Conservation (phyloP, 257 asterid genomes). For the Nicotiana tomentosiformis region DNA sequence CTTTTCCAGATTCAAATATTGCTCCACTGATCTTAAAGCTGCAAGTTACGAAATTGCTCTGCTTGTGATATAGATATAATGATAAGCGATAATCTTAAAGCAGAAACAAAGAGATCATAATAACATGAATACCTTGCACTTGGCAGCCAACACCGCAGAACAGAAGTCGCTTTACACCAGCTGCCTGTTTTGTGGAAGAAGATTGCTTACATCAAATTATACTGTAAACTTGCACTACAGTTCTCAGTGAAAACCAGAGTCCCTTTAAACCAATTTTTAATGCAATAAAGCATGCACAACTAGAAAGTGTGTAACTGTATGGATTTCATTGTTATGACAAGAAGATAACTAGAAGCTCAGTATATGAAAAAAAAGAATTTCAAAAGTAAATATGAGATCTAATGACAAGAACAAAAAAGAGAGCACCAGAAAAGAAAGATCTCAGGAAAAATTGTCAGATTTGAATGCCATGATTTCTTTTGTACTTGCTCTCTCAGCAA, state of each 20-base stretch:
- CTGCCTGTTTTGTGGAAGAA: slow-evolving; percentile 57
- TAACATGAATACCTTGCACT: slow-evolving; percentile 73
- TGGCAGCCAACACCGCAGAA: slow-evolving; percentile 99
- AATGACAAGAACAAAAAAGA: background rate
- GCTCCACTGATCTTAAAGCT: slow-evolving; percentile 92
- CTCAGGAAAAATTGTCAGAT: background rate
- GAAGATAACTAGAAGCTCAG: background rate
- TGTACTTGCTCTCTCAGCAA: background rate
- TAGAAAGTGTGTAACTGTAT: background rate
- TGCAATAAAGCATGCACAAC: background rate
- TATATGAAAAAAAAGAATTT: no score
- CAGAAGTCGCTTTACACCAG: slow-evolving; percentile 94
- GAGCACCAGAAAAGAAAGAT: background rate
- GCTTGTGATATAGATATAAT: slow-evolving; percentile 53
- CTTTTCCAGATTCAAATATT: slow-evolving; percentile 86
- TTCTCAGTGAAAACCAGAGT: background rate
- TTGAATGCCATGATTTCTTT: background rate
- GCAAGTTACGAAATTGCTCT: slow-evolving; percentile 74
- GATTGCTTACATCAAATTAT: background rate
- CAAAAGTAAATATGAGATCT: background rate
- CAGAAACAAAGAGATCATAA: slow-evolving; percentile 8
- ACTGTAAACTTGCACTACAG: background rate
- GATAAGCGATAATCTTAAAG: slow-evolving; percentile 14
- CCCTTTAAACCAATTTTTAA: background rate
- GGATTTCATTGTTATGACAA: background rate